Evolutionary conservation across 768 basidiomycete species (phyloP).

Genomic region (Trametes cinnabarina): DNA sequence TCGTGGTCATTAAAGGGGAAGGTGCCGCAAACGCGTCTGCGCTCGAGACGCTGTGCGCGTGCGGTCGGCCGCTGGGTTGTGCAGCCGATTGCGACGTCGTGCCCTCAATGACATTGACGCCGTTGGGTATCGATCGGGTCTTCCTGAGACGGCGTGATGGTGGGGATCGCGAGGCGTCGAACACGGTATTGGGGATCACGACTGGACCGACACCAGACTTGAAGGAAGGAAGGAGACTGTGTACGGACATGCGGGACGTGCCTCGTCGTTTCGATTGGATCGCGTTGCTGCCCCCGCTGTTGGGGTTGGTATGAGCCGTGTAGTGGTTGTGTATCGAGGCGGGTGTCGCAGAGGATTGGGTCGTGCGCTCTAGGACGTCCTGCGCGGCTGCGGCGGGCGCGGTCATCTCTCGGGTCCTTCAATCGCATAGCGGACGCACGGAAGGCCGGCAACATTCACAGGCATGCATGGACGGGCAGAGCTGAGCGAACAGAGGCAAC

Average conservation of each 20-base stretch:
- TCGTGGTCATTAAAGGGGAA: constrained; percentile 24
- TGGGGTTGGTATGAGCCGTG: constrained; percentile 1
- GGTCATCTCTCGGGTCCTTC: constrained; percentile 57
- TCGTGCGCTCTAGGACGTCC: constrained; percentile 46
- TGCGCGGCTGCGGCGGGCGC: constrained; percentile 55
- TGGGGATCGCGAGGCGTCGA: constrained; percentile 27
- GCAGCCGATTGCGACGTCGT: constrained; percentile 15
- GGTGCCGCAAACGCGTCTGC: constrained; percentile 55
- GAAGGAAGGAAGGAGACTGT: constrained; percentile 52
- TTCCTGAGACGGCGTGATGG: constrained; percentile 61
- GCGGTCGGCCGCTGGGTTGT: constrained; percentile 51
- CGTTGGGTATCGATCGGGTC: constrained; percentile 72
- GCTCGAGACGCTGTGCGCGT: constrained; percentile 78
- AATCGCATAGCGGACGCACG: neutral
- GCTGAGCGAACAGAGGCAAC: neutral
- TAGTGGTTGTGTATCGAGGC: neutral
- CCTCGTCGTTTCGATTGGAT: constrained; percentile 41
- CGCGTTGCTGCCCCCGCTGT: neutral
- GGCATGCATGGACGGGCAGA: neutral
- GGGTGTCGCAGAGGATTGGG: constrained; percentile 5
- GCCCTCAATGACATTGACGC: constrained; percentile 15
- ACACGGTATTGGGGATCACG: constrained; percentile 4
- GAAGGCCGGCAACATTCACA: neutral
- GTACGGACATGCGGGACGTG: constrained; percentile 64
- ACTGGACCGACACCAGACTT: constrained; percentile 33